Conservation (phyloP, 208 protist genomes). For the Leishmania turanica region DNA sequence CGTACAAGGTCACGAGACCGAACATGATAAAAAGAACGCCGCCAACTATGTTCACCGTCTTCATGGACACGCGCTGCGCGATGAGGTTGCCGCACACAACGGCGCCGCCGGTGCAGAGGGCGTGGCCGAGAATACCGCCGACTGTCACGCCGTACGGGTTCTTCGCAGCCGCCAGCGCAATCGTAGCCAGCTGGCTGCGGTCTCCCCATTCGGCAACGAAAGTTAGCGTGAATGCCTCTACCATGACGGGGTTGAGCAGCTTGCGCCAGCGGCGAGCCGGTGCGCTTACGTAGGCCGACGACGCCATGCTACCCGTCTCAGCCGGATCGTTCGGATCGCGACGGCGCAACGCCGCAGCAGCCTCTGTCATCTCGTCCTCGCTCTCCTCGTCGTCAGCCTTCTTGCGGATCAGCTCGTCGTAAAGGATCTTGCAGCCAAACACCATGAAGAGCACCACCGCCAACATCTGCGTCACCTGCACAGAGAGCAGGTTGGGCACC, state of each 20-base stretch:
- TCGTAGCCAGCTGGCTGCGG: constrained; percentile 96
- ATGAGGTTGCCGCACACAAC: constrained; percentile 91
- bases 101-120: constrained; percentile 94
- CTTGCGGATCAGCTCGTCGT: constrained; percentile 70
- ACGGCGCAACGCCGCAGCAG: constrained; percentile 71
- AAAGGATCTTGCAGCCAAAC: constrained; percentile 91
- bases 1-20: constrained; percentile 61
- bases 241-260: constrained; percentile 73
- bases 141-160: constrained; percentile 94
- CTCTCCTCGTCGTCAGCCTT: constrained; percentile 64
- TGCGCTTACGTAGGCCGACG: constrained; percentile 43
- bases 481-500: constrained; percentile 84
- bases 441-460: constrained; percentile 90
- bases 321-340: constrained; percentile 69
- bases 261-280: constrained; percentile 53
- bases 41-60: constrained; percentile 78
- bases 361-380: constrained; percentile 91
- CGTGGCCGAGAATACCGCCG: constrained; percentile 93
- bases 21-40: constrained; percentile 87
- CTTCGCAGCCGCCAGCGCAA: constrained; percentile 92
- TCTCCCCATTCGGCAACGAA: constrained; percentile 98
- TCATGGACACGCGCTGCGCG: constrained; percentile 76
- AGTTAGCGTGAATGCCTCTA: constrained; percentile 95
- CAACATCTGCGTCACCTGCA: constrained; percentile 85
- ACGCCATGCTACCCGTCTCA: constrained; percentile 59